These are phyloP conservation scores for Serpula lacrymans DNA, from an alignment of 768 basidiomycete genomes.

Conservation along the genomic window DNA sequence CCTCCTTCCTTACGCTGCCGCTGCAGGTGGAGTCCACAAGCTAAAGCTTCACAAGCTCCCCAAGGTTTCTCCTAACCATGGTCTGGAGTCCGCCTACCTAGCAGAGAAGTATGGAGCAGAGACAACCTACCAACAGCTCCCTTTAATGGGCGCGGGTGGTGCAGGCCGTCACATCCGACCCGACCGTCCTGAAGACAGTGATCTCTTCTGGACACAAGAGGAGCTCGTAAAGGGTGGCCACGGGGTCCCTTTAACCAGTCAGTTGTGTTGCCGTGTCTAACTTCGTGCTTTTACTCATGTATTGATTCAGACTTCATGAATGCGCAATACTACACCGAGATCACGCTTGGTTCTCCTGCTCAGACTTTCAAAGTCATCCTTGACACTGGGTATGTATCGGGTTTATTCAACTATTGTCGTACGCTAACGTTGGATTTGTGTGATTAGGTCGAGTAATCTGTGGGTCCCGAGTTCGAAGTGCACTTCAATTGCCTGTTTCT, in stretches of 20 bases:
- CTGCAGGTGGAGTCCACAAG: conserved; percentile 64
- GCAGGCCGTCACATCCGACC: conserved; percentile 59
- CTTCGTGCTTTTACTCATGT: conserved; percentile 9
- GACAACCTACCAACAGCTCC: conserved; percentile 44
- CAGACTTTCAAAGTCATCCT: conserved; percentile 93
- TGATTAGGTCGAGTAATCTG: conserved; percentile 78
- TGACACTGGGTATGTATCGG: conserved; percentile 71
- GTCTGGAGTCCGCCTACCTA: conserved; percentile 78
- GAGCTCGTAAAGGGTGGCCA: conserved; percentile 72
- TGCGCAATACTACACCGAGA: conserved; percentile 94
- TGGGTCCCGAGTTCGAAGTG: conserved; percentile 87
- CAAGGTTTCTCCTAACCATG: conserved; percentile 54
- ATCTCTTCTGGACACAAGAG: conserved; percentile 80
- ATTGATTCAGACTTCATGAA: conserved; percentile 84
- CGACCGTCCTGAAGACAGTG: conserved; percentile 44
- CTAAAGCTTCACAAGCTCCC: conserved; percentile 89
- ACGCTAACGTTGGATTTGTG: conserved; percentile 5
- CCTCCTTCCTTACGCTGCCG: conserved; percentile 45
- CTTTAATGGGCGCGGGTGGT: conserved; percentile 73
- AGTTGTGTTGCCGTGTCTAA: conserved; percentile 27
- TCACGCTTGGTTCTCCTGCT: conserved; percentile 77
- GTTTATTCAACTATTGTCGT: not conserved
- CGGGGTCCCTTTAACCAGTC: conserved; percentile 84
- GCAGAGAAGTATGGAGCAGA: conserved; percentile 85
- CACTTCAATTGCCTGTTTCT: conserved; percentile 89